Evolutionary conservation across 768 basidiomycete genomes (phyloP), one percentile per base, ranked within the genome.

Genomic region (Kwoniella sp.): DNA sequence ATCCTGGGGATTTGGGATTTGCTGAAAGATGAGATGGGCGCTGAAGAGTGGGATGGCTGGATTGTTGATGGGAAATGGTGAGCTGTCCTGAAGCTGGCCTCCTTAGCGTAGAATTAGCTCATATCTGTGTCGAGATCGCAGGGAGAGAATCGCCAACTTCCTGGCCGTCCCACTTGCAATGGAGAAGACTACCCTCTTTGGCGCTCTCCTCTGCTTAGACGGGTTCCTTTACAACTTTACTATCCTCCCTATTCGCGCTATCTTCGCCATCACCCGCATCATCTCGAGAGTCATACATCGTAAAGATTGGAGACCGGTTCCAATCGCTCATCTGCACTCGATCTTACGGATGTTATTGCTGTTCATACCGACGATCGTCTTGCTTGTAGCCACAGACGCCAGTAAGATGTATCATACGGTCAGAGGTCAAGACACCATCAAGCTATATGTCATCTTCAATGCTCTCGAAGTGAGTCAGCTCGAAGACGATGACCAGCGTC

Each of bases 371-470:
- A 85, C 93, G 53, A 69, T 87, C 20, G 85, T 94, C 23, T 84
- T 97, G 4, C 85, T 88, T 34, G 88, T 90, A 1, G 84, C 93
- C 45, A 93, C 94, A 7, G 95, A 99, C 76, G 90, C 93, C 11
- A 95, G 93, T 81, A 93, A 94, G 83, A 95, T 99, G 71, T 99
- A 99, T 73, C 96, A 99, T 75, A 90, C 89, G 17, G 97, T 99
- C 61, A 88, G 96, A 23, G 95, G 94, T 0, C 96, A 98, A 81
- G 96, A 99, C 72, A 96, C 93, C 1, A 95, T 99, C 83, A 99
- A 98, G 82, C 82, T 99, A 55, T 98, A 98, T 82, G 96, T 99
- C 65, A 95, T 99, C 56, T 99, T 97, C 82, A 98, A 97, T 80
- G 94, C 93, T 12, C 85, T 99, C 7, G 96, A 99, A 86, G 95